phyloP scores from a whole-genome alignment of 345 rosid species.

The Eucalyptus cloeziana region DNA sequence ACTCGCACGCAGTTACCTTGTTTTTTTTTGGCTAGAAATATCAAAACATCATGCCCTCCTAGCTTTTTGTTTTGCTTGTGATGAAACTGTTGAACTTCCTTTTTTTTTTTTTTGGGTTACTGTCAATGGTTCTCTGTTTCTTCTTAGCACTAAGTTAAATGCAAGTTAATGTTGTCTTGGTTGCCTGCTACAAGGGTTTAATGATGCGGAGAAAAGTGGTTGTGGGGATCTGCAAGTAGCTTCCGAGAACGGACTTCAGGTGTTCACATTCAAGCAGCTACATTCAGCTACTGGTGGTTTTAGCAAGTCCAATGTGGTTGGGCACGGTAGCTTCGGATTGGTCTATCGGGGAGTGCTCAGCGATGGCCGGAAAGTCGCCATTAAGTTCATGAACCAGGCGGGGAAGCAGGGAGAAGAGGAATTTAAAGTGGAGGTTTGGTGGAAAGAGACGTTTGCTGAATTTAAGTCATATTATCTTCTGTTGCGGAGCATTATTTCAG shows the following conservation, averaged over 20 bases:
- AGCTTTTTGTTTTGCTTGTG: background rate
- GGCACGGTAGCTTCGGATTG: constrained; percentile 77
- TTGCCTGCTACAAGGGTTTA: constrained; percentile 26
- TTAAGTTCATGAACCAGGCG: constrained; percentile 74
- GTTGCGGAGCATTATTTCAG: background rate
- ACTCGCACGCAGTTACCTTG: background rate
- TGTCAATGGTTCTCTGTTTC: background rate
- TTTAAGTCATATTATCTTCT: background rate
- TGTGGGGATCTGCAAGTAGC: constrained; percentile 11
- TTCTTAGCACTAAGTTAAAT: background rate
- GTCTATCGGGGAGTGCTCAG: constrained; percentile 62
- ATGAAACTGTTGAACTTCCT: background rate
- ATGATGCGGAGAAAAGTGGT: constrained; percentile 37
- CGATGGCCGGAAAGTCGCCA: constrained; percentile 62
- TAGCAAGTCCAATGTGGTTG: constrained; percentile 85
- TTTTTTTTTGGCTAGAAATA: background rate
- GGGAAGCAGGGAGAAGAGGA: constrained; percentile 96
- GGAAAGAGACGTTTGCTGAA: background rate
- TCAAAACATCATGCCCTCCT: background rate
- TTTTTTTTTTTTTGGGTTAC: background rate
- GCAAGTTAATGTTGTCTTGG: background rate
- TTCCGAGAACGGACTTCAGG: constrained; percentile 44
- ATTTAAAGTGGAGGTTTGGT: constrained; percentile 73
- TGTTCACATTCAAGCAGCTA: constrained; percentile 74
- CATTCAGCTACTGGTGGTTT: constrained; percentile 84